phyloP scores from a whole-genome alignment of 129 eudicot species.

The Deinandra increscens region DNA sequence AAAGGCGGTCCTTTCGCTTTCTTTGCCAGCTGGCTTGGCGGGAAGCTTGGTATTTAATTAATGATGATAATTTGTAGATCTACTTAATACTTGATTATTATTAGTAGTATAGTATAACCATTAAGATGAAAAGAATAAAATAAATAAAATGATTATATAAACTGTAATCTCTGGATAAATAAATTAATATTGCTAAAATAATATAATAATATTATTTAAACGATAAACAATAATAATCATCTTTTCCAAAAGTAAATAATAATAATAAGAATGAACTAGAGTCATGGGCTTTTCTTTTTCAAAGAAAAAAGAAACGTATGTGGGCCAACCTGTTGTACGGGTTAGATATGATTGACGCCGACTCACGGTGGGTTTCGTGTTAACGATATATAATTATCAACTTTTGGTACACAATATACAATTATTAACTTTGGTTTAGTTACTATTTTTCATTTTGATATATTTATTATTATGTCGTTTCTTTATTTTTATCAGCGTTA shows the following conservation, averaged over 20 bases:
- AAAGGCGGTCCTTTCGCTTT: not conserved
- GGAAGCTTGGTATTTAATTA: slow-evolving; percentile 31
- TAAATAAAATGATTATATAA: too few relatives aligned
- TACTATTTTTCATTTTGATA: too few relatives aligned
- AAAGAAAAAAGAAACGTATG: too few relatives aligned
- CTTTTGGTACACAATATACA: too few relatives aligned
- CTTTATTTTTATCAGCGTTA: too few relatives aligned
- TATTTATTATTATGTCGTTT: too few relatives aligned
- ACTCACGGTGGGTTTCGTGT: slow-evolving; percentile 19
- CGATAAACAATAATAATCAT: not conserved
- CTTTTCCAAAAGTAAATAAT: not conserved
- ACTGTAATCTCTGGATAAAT: too few relatives aligned
- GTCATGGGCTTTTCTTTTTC: too few relatives aligned
- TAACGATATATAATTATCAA: too few relatives aligned
- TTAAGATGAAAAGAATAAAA: too few relatives aligned
- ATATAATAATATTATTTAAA: not conserved
- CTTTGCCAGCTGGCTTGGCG: slow-evolving; percentile 32
- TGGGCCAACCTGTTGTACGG: not conserved
- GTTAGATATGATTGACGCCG: slow-evolving; percentile 27
- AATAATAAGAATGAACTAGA: slow-evolving; percentile 2
- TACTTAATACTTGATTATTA: not conserved
- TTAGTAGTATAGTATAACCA: not conserved
- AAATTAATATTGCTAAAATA: not conserved
- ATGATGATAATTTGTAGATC: slow-evolving; percentile 9
- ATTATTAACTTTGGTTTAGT: too few relatives aligned